These are phyloP conservation scores for Blechomonas ayalai DNA, from an alignment of 208 protist genomes.

Conservation along the genomic window DNA sequence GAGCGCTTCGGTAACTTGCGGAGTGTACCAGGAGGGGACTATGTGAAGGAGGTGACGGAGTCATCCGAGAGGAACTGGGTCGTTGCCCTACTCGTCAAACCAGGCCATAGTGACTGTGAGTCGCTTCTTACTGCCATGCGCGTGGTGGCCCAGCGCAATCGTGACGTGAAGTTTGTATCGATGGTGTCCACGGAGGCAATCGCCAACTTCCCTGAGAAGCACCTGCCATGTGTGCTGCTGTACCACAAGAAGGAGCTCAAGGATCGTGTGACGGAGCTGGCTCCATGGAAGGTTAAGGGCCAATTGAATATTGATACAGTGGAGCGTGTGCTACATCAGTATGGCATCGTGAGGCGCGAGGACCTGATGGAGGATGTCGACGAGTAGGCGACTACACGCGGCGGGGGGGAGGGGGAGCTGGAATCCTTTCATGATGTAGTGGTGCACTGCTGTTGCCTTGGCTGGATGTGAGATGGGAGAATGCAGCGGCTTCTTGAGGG, in stretches of 20 bases:
- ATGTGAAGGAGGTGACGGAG: conserved; percentile 82
- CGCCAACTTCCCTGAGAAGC: conserved; percentile 62
- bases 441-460: neutral
- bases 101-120: conserved; percentile 66
- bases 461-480: conserved; percentile 1
- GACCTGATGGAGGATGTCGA: conserved; percentile 27
- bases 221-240: conserved; percentile 78
- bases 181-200: conserved; percentile 78
- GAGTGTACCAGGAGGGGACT: conserved; percentile 48
- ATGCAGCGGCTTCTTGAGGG: no score
- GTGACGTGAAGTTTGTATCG: conserved; percentile 74
- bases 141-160: conserved; percentile 55
- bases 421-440: neutral
- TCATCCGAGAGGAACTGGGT: conserved; percentile 60
- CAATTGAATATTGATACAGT: conserved; percentile 36
- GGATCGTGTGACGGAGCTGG: conserved; percentile 62
- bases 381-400: neutral
- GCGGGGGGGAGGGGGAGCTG: neutral
- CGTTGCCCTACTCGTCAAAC: conserved; percentile 60
- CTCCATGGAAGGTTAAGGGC: conserved; percentile 34
- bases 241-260: conserved; percentile 60
- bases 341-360: conserved; percentile 32
- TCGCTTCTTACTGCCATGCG: conserved; percentile 66
- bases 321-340: conserved; percentile 32
- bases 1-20: conserved; percentile 71